Conservation (phyloP, 1,139 yeast species). For the Suhomyces terraborum region DNA sequence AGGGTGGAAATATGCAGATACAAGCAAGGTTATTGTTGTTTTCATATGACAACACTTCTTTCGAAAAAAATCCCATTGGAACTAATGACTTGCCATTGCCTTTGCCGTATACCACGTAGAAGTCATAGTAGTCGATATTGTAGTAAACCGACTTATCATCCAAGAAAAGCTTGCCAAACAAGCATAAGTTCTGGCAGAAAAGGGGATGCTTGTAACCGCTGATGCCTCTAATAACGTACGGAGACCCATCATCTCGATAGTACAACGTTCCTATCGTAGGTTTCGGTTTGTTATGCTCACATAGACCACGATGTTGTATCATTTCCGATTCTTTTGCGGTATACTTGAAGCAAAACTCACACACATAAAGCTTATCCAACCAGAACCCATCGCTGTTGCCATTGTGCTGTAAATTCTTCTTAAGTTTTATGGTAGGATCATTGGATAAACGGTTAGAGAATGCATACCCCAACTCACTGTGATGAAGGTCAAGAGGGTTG, state of each 20-base stretch:
- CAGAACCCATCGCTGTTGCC: slow-evolving; percentile 32
- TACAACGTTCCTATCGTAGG: slow-evolving; percentile 63
- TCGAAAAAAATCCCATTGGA: slow-evolving; percentile 92
- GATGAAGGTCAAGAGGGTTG: slow-evolving; percentile 31
- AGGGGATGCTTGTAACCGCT: slow-evolving; percentile 64
- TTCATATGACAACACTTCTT: slow-evolving; percentile 82
- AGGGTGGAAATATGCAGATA: slow-evolving; percentile 89
- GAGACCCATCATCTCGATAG: slow-evolving; percentile 59
- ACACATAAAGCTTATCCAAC: slow-evolving; percentile 66
- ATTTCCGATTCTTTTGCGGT: slow-evolving; percentile 47
- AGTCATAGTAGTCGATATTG: slow-evolving; percentile 75
- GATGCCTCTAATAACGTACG: slow-evolving; percentile 57
- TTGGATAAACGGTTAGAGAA: slow-evolving; percentile 17
- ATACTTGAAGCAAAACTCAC: slow-evolving; percentile 85
- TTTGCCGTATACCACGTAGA: slow-evolving; percentile 67
- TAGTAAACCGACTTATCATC: slow-evolving; percentile 89
- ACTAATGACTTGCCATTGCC: slow-evolving; percentile 30
- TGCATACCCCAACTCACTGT: slow-evolving; percentile 36
- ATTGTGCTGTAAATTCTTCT: slow-evolving; percentile 5
- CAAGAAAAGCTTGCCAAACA: slow-evolving; percentile 85
- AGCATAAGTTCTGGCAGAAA: slow-evolving; percentile 78
- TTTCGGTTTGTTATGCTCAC: slow-evolving; percentile 39
- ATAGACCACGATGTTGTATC: slow-evolving; percentile 45
- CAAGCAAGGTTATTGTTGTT: slow-evolving; percentile 83
- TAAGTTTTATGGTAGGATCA: slow-evolving; percentile 15